phyloP scores from a whole-genome alignment of 2,329 filamentous ascomycete species.

The Monilinia laxa region DNA sequence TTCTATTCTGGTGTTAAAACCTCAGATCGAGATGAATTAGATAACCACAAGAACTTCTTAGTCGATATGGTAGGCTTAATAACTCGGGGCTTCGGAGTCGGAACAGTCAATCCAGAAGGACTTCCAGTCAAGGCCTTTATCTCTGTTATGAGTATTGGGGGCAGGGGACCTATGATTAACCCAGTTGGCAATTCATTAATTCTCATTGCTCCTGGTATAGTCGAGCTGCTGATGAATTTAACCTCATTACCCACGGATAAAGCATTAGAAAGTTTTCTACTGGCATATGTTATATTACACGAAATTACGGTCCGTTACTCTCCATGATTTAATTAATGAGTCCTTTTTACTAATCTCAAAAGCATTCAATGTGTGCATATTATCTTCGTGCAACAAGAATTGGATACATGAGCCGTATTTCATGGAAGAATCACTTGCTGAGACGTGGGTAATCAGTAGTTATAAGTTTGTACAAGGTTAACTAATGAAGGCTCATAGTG shows the following conservation, averaged over 20 bases:
- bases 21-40: background rate
- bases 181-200: background rate
- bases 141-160: background rate
- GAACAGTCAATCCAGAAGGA: background rate
- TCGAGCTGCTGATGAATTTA: background rate
- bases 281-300: background rate
- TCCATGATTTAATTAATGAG: too few relatives aligned
- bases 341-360: background rate
- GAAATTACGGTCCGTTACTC: background rate
- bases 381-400: background rate
- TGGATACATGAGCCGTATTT: background rate
- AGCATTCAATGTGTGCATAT: background rate
- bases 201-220: background rate
- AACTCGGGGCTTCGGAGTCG: background rate
- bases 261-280: background rate
- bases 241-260: constrained; percentile 3
- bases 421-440: constrained; percentile 1
- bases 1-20: background rate
- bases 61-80: background rate
- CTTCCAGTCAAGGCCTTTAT: background rate
- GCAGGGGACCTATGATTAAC: background rate
- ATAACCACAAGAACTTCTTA: background rate
- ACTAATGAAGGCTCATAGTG: background rate
- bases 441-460: background rate
- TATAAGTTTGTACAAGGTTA: background rate